Evolutionary conservation across 2,329 filamentous ascomycete species (phyloP).

Genomic region (Trichoderma koningiopsis): DNA sequence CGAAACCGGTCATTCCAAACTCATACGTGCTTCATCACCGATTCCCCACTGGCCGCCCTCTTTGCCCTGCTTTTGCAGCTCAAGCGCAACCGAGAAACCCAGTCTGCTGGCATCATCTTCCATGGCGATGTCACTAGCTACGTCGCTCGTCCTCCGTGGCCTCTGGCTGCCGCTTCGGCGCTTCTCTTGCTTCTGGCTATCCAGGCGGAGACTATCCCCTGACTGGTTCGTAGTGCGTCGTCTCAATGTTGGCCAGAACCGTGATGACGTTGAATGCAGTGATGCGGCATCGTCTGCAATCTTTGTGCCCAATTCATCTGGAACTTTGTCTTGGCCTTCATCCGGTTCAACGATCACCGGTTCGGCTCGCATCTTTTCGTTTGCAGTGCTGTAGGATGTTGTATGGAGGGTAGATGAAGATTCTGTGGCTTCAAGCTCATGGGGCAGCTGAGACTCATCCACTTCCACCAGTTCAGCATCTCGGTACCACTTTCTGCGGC

Average conservation of each 20-base stretch:
- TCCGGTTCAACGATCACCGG: constrained; percentile 30
- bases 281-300: constrained; percentile 48
- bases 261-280: constrained; percentile 52
- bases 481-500: constrained; percentile 92
- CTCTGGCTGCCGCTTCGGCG: constrained; percentile 39
- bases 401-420: constrained; percentile 32
- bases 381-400: constrained; percentile 40
- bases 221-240: constrained; percentile 46
- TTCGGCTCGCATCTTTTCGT: constrained; percentile 43
- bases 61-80: constrained; percentile 55
- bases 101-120: constrained; percentile 47
- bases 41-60: constrained; percentile 72
- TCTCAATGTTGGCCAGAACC: constrained; percentile 46
- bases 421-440: constrained; percentile 43
- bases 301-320: constrained; percentile 36
- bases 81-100: constrained; percentile 50
- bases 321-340: constrained; percentile 36
- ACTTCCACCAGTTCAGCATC: constrained; percentile 93
- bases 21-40: constrained; percentile 83
- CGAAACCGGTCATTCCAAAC: constrained; percentile 64
- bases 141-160: constrained; percentile 46
- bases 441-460: constrained; percentile 36
- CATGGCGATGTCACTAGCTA: constrained; percentile 45
- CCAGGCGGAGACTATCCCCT: constrained; percentile 21
- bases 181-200: constrained; percentile 23